phyloP scores from a whole-genome alignment of 2,329 filamentous ascomycete genomes.

The Ploettnerulaceae sp. region DNA sequence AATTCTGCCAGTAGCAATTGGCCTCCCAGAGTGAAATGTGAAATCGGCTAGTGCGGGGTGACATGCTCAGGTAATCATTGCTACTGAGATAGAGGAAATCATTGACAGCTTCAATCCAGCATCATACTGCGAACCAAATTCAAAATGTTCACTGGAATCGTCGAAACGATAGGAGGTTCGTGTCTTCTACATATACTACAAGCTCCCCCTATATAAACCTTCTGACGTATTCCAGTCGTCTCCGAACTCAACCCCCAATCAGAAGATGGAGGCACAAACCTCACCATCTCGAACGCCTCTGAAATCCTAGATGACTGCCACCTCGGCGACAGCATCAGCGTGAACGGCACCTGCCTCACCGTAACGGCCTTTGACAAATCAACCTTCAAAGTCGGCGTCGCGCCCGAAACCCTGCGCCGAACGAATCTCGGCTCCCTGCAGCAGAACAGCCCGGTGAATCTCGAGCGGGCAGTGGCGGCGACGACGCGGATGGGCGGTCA shows the following conservation, averaged over 20 bases:
- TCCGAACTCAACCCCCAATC: constrained; percentile 76
- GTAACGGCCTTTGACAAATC: constrained; percentile 64
- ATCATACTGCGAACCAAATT: too few relatives aligned
- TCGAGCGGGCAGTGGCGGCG: constrained; percentile 88
- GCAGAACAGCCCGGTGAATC: constrained; percentile 69
- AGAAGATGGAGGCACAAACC: constrained; percentile 78
- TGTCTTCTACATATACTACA: too few relatives aligned
- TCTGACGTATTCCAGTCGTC: constrained; percentile 55
- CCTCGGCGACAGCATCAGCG: constrained; percentile 86
- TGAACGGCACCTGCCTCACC: constrained; percentile 95
- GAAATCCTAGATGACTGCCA: constrained; percentile 77
- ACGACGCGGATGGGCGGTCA: constrained; percentile 96
- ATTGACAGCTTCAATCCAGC: too few relatives aligned
- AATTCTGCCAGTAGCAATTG: too few relatives aligned
- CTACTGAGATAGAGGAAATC: too few relatives aligned
- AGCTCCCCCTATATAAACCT: too few relatives aligned
- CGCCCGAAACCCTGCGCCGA: constrained; percentile 90
- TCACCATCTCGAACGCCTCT: constrained; percentile 71
- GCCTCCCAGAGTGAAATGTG: too few relatives aligned
- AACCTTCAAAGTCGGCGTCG: constrained; percentile 85
- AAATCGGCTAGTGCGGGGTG: too few relatives aligned
- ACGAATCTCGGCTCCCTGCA: constrained; percentile 83
- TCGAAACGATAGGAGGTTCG: too few relatives aligned
- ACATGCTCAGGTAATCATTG: too few relatives aligned
- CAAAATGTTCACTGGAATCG: too few relatives aligned